Evolutionary conservation across 176 grass and related monocot species (phyloP).

Genomic region (Oropetium thomaeum): DNA sequence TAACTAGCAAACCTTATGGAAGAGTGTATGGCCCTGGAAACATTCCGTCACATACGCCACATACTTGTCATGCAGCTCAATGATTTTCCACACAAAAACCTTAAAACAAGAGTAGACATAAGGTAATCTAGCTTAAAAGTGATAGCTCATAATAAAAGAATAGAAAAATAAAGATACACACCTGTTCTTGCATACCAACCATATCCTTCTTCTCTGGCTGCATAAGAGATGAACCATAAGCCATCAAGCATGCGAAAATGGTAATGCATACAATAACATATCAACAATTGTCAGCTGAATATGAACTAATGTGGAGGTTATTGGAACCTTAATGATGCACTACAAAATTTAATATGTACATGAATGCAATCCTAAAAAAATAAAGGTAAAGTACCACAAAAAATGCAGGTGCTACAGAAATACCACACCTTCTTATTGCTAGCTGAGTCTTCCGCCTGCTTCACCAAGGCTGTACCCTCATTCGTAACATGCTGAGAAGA

Average conservation of each 20-base stretch:
- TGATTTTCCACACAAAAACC: constrained; percentile 96
- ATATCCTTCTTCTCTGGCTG: constrained; percentile 85
- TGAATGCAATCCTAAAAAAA: background rate
- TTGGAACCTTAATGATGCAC: background rate
- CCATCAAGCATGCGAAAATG: background rate
- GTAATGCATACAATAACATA: background rate
- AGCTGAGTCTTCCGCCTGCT: constrained; percentile 97
- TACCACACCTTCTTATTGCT: constrained; percentile 77
- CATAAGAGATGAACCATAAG: constrained; percentile 6
- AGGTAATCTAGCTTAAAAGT: background rate
- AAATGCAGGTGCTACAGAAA: constrained; percentile 21
- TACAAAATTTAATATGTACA: background rate
- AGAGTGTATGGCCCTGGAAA: constrained; percentile 93
- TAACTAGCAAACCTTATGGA: constrained; percentile 70
- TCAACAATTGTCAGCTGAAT: background rate
- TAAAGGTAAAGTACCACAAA: constrained; percentile 3
- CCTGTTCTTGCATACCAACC: constrained; percentile 91
- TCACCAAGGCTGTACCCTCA: constrained; percentile 80
- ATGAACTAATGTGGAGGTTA: background rate
- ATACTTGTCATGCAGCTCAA: constrained; percentile 96
- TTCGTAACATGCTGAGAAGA: constrained; percentile 76
- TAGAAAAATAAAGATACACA: constrained; percentile 29
- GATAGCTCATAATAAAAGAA: background rate
- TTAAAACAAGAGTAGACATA: constrained; percentile 35
- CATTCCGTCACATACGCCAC: constrained; percentile 83